Evolutionary conservation across 495 filamentous ascomycete genomes (phyloP), one percentile per base, ranked within the genome.

Genomic region (Rhypophila decipiens): DNA sequence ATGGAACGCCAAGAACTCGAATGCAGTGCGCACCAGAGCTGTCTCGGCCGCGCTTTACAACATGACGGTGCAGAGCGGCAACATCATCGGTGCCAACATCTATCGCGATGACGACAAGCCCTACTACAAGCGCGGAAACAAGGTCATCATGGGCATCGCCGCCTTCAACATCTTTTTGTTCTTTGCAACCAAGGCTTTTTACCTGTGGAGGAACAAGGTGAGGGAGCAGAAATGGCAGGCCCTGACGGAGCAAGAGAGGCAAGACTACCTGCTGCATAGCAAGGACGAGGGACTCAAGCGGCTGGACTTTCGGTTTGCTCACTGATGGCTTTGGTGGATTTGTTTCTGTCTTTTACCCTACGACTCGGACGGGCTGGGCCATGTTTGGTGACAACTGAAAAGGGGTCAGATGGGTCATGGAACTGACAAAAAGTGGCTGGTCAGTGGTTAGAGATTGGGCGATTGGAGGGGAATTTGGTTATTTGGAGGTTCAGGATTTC

Each of bases 281-380:
- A 75, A 58, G 9, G 79, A 87, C 53, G 71, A 74, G 49, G 86
- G 87, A 21, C 88, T 84, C 53, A 89, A 88, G 66, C 72, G 86
- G 70, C 74, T 76, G 41, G 74, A 80, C 55, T 80, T 80, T 21
- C 52, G 72, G 34, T 70, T 80, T 46, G 69, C 67, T 3, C 70
- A 70, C 29, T 73, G 56, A 45, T 9, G 19, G 18, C n/a, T 13
- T 3, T 2, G 39, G 11, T 41, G 37, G 37, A n/a, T 19, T 5
- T 15, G 31, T 35, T 35, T 35, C 31, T 5, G 31, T 15, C 2
- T 2, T 35, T 15, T 12, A 5, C 12, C 31, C 2, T 35, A 15
- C 12, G 12, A 15, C 3, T 5, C 12, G 31, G 5, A 12, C 12
- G 5, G 12, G 31, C 31, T 2, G 31, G 31, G 31, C 5, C 31